A percentile compares a stretch with the other conserved stretches of the same genome.
Evolutionary conservation across 257 asterid species (phyloP).

Genomic region (Rehmannia glutinosa): DNA sequence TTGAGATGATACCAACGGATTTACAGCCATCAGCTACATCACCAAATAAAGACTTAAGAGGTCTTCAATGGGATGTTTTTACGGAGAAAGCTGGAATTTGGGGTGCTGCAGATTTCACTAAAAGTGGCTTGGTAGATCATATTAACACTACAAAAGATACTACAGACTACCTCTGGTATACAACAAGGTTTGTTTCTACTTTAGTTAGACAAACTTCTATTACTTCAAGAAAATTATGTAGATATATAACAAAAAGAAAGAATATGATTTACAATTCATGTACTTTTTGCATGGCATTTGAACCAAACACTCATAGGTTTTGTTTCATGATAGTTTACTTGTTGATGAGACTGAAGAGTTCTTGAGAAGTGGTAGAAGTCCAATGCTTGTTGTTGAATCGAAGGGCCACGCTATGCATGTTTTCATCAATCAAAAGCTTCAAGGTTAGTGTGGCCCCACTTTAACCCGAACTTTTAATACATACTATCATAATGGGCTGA

Average conservation of each 20-base stretch:
- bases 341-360: constrained; percentile 54
- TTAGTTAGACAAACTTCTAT: no score
- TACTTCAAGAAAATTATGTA: no score
- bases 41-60: constrained; percentile 45
- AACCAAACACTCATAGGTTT: constrained; percentile 18
- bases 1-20: constrained; percentile 72
- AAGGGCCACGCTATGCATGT: constrained; percentile 87
- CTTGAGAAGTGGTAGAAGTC: constrained; percentile 45
- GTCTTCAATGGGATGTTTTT: constrained; percentile 72
- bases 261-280: not conserved
- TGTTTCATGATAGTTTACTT: constrained; percentile 42
- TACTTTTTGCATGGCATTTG: not conserved
- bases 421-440: constrained; percentile 76
- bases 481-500: constrained; percentile 13
- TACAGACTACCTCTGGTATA: constrained; percentile 90
- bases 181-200: constrained; percentile 56
- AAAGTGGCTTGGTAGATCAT: constrained; percentile 69
- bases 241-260: no score
- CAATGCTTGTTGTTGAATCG: constrained; percentile 71
- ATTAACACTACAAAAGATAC: constrained; percentile 84
- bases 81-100: constrained; percentile 68
- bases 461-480: not conserved
- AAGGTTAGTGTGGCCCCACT: constrained; percentile 43
- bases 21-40: constrained; percentile 43
- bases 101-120: constrained; percentile 70